These are phyloP conservation scores for Sinapis alba DNA, from an alignment of 441 rosid genomes.

Conservation along the genomic window DNA sequence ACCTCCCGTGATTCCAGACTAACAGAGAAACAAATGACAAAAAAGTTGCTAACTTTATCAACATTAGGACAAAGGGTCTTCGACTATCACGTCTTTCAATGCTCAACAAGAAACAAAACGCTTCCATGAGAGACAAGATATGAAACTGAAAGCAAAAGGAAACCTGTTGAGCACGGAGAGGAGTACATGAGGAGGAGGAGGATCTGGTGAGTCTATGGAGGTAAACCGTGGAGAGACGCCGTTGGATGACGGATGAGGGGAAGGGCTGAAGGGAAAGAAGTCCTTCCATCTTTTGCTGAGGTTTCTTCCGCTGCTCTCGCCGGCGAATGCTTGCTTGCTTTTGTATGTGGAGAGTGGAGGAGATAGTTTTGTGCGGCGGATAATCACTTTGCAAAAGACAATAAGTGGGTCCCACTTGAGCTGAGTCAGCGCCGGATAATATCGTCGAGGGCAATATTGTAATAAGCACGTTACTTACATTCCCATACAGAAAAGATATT, in stretches of 20 bases:
- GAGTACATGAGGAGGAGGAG: conserved; percentile 32
- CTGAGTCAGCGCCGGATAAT: background rate
- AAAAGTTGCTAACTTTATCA: conserved; percentile 18
- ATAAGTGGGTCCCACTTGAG: background rate
- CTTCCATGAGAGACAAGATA: background rate
- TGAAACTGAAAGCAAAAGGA: background rate
- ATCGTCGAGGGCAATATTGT: background rate
- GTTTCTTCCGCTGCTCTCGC: background rate
- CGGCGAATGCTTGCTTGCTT: background rate
- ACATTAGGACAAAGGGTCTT: background rate
- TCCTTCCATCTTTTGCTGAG: conserved; percentile 45
- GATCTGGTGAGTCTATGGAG: conserved; percentile 26
- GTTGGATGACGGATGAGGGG: conserved; percentile 35
- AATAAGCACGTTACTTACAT: background rate
- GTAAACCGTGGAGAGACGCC: conserved; percentile 39
- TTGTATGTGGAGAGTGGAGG: background rate
- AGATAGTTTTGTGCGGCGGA: conserved; percentile 25
- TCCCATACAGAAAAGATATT: background rate
- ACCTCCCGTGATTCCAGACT: conserved; percentile 51
- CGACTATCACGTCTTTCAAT: background rate
- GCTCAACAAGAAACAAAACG: background rate
- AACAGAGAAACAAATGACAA: background rate
- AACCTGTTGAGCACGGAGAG: conserved; percentile 68
- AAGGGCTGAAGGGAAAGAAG: conserved; percentile 38
- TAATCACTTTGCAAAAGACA: background rate